Evolutionary conservation across 208 protist genomes (phyloP), one percentile per base, ranked within the genome.

Genomic region (Trypanosoma mega): DNA sequence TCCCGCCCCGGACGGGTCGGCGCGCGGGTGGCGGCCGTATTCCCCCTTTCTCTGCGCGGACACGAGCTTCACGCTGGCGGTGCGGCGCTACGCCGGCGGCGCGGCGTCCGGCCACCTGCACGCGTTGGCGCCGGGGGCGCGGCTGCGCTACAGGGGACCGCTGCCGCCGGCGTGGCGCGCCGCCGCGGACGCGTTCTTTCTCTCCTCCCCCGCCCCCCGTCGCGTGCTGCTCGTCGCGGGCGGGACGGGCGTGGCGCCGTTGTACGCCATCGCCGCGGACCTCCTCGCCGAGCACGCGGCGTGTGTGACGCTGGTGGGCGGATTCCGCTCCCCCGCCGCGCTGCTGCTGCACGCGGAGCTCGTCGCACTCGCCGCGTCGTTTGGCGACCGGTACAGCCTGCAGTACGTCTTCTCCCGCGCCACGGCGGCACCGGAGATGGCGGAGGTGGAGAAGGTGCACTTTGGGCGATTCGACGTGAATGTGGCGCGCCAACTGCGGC

Each of bases 141-240:
- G 59, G 43, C 51, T 90, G 16, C 67, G 73, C 51, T 92, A 77
- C 56, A 65, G 80, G 11, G 82, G 82, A 5, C 82, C 82, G 18
- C 63, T 80, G 33, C 26, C 63, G 11, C 85, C 85, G 0, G 31
- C 56, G 7, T 92, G 79, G 81, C 39, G 66, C 46, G 72, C 76
- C 8, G 56, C 56, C 39, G 52, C 58, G 49, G 79, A 92, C 46
- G 23, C 60, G 1, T 33, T 34, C 14, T 57, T 92, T n/a, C 60
- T 60, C 6, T 52, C 21, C 12, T 43, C 52, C 14, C 27, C 45
- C 9, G 37, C 39, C 11, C 30, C 49, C 16, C 59, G 73, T 21
- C 78, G 87, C 63, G 56, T 93, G 3, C 36, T 90, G 52, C 74
- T 90, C 18, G 26, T 90, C 34, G 80, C 73, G 9, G 86, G 80